These are phyloP conservation scores for Podosphaera aphanis DNA, from an alignment of 2,329 filamentous ascomycete species.

Conservation along the genomic window DNA sequence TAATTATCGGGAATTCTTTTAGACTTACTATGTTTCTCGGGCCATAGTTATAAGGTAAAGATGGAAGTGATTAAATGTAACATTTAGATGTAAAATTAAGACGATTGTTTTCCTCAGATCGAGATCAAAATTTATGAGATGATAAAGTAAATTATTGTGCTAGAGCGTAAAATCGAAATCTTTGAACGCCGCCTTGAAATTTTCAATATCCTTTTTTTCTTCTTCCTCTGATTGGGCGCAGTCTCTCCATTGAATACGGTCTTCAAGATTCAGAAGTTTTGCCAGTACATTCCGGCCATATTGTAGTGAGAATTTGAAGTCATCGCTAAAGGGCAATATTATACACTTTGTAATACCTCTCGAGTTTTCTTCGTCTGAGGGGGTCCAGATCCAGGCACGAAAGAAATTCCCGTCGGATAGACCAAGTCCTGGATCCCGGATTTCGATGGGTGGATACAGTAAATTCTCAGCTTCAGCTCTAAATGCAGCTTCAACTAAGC, in stretches of 20 bases:
- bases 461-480: slow-evolving; percentile 66
- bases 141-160: background rate
- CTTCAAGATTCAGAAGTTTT: slow-evolving; percentile 62
- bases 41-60: too few relatives aligned
- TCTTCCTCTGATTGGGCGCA: slow-evolving; percentile 56
- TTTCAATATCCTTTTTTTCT: slow-evolving; percentile 53
- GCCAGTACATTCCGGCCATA: slow-evolving; percentile 74
- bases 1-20: too few relatives aligned
- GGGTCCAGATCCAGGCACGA: slow-evolving; percentile 56
- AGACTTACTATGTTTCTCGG: background rate
- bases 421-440: slow-evolving; percentile 25
- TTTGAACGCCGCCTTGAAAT: slow-evolving; percentile 63
- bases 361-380: slow-evolving; percentile 21
- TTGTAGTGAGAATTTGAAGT: slow-evolving; percentile 67
- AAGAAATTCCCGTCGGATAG: slow-evolving; percentile 46
- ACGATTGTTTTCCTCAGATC: background rate
- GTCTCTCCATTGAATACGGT: slow-evolving; percentile 64
- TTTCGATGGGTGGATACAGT: slow-evolving; percentile 27
- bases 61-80: too few relatives aligned
- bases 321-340: slow-evolving; percentile 47
- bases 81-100: background rate
- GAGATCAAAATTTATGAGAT: background rate
- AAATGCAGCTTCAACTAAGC: slow-evolving; percentile 71
- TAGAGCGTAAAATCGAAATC: slow-evolving; percentile 49
- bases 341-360: slow-evolving; percentile 35